phyloP scores from a whole-genome alignment of 1,139 yeast genomes.

The Debaryomyces subglobosus region DNA sequence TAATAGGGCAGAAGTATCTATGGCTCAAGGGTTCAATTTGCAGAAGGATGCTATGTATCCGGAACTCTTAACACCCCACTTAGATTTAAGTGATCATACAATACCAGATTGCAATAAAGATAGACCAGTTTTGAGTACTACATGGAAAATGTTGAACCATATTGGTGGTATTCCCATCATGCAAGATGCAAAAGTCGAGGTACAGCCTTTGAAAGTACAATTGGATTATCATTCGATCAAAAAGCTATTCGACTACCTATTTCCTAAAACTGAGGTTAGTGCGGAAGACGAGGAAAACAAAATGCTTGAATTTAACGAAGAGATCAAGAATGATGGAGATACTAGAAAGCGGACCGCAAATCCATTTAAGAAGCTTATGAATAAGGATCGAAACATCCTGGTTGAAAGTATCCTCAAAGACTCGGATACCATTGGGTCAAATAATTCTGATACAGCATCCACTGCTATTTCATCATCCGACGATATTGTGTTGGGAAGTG shows the following conservation, averaged over 20 bases:
- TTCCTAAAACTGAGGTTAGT: constrained; percentile 49
- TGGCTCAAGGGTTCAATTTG: constrained; percentile 75
- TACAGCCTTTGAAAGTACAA: constrained; percentile 73
- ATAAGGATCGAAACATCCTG: background rate
- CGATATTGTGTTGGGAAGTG: background rate
- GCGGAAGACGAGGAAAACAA: constrained; percentile 5
- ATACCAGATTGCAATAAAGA: constrained; percentile 8
- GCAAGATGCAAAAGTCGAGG: constrained; percentile 47
- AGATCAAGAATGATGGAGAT: constrained; percentile 1
- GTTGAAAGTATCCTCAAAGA: background rate
- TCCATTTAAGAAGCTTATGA: background rate
- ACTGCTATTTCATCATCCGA: background rate
- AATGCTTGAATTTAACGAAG: constrained; percentile 5
- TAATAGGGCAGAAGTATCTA: constrained; percentile 59
- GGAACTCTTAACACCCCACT: constrained; percentile 64
- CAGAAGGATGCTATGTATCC: constrained; percentile 66
- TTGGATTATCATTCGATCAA: constrained; percentile 72
- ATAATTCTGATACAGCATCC: background rate
- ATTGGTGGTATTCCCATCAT: constrained; percentile 83
- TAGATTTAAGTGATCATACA: constrained; percentile 16
- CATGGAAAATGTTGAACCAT: constrained; percentile 77
- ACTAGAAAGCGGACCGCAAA: constrained; percentile 2
- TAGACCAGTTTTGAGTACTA: constrained; percentile 51
- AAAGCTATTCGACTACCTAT: constrained; percentile 61
- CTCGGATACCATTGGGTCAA: background rate